Evolutionary conservation across 768 basidiomycete genomes (phyloP).

Genomic region (Tylopilus vinaceipallidus): DNA sequence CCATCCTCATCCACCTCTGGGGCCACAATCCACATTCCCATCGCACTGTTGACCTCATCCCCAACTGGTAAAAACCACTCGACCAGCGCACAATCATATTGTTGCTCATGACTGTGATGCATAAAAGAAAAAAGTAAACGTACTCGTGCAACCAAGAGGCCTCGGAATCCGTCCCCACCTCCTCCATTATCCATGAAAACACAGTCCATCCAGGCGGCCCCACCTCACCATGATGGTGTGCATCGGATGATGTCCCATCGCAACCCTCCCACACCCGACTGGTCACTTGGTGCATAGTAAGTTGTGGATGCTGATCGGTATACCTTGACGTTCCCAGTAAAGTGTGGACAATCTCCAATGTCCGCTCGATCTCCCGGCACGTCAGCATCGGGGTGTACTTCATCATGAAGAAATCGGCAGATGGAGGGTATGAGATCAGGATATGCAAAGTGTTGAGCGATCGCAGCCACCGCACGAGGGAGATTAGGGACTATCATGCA

Average conservation of each 20-base stretch:
- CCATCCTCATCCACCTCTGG: neutral
- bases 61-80: neutral
- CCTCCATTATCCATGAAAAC: neutral
- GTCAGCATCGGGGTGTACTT: neutral
- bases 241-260: neutral
- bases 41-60: neutral
- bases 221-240: neutral
- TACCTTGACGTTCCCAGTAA: neutral
- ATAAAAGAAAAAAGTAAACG: neutral
- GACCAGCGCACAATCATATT: neutral
- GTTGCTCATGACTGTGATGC: neutral
- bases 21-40: neutral
- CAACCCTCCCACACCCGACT: neutral
- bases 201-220: neutral
- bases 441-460: neutral
- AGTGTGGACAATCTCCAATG: neutral
- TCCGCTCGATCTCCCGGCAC: neutral
- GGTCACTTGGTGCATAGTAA: neutral
- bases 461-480: neutral
- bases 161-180: neutral
- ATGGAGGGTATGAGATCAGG: neutral
- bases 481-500: neutral
- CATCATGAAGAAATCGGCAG: neutral
- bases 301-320: neutral
- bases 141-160: neutral